These are phyloP conservation scores for Cercophora newfieldiana DNA, from an alignment of 495 filamentous ascomycete species.

Conservation along the genomic window DNA sequence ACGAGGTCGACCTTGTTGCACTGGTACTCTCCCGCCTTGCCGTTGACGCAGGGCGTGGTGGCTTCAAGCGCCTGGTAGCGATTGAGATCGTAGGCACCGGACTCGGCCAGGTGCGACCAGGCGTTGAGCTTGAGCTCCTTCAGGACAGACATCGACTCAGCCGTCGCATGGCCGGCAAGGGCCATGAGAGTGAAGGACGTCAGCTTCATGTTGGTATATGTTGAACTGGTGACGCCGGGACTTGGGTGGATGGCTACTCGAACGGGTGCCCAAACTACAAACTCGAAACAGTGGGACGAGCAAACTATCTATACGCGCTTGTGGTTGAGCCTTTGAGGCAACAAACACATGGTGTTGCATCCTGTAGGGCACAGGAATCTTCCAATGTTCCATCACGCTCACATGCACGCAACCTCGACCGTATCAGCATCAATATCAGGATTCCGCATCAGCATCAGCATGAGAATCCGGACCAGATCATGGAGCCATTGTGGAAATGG, in stretches of 20 bases:
- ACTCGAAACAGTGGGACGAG: no score
- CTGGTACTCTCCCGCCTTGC: slow-evolving; percentile 25
- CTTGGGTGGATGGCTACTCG: no score
- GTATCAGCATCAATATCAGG: background rate
- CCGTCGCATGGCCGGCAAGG: slow-evolving; percentile 7
- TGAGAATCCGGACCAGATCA: no score
- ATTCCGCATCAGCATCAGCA: no score
- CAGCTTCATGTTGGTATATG: slow-evolving; percentile 10
- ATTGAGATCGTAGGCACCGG: slow-evolving; percentile 16
- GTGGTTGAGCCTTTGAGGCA: background rate
- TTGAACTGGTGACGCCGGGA: no score
- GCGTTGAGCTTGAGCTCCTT: slow-evolving; percentile 11
- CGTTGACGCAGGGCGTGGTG: slow-evolving; percentile 17
- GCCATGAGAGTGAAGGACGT: background rate
- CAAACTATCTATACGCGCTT: background rate
- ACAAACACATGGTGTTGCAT: no score
- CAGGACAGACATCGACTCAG: slow-evolving; percentile 21
- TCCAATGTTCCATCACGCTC: background rate
- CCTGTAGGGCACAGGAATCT: no score
- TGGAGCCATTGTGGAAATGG: background rate
- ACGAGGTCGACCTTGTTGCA: slow-evolving; percentile 21
- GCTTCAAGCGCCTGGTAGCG: slow-evolving; percentile 4
- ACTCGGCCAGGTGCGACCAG: slow-evolving; percentile 14
- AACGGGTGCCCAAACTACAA: no score
- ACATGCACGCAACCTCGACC: background rate